Evolutionary conservation across 1,139 yeast species (phyloP), one percentile per base, ranked within the genome.

Genomic region (Candida tropicalis): DNA sequence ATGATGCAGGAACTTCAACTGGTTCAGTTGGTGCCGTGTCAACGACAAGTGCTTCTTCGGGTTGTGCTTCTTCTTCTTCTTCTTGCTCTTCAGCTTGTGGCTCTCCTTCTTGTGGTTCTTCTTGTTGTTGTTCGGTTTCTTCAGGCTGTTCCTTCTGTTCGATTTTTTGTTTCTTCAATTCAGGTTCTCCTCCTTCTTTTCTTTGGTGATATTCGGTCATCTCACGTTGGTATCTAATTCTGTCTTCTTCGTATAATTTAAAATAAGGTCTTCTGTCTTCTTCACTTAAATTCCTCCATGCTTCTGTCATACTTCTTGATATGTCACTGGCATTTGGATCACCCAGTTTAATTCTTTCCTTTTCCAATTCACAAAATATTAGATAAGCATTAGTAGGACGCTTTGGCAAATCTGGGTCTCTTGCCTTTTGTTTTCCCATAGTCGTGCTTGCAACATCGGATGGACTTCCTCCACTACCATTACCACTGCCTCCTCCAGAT

Each of bases 301-400:
- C 83, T 52, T 88, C 97, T 1, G 96, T 84, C 71, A 91, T 73
- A 15, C 84, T 83, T 55, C 80, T 82, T 2, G 95, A 84, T 44
- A 88, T 72, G 57, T 87, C 96, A 32, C 73, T 75, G 1, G 83
- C 84, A 15, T 58, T 60, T 36, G 68, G 73, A 43, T 61, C 65
- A 47, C 82, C 81, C 42, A 73, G 75, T 52, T 79, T 81, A 38
- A 88, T 77, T 42, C 79, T 73, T 42, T 87, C 96, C 62, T 88
- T 87, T 58, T 88, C 95, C 67, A 80, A 68, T 48, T 90, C 97
- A 66, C 97, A 90, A 59, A 87, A 90, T 42, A 88, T 79, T 50
- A 89, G 71, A 58, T 90, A 89, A 8, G 97, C 96, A 62, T 90
- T 90, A 5, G 95, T 86, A 12, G 97, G 96, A 54, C 95, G 75